These are phyloP conservation scores for Crassisporium funariophilum DNA, from an alignment of 768 basidiomycete species.

Conservation along the genomic window DNA sequence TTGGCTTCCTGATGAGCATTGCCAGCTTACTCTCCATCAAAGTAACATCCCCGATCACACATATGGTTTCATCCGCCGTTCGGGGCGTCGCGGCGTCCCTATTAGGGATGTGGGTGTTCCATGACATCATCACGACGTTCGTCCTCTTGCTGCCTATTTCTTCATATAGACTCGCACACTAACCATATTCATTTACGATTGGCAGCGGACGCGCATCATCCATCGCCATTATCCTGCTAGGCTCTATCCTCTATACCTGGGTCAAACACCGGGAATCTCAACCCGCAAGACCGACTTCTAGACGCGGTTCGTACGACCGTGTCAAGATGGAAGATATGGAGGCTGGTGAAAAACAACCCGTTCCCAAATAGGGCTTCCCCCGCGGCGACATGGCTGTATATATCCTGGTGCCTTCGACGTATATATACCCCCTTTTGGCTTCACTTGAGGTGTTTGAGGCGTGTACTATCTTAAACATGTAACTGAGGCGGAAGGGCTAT, in stretches of 20 bases:
- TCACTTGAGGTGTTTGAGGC: too few relatives aligned
- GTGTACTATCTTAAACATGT: too few relatives aligned
- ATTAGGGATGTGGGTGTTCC: constrained; percentile 79
- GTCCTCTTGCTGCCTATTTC: constrained; percentile 27
- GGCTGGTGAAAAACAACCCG: constrained; percentile 10
- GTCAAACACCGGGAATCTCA: constrained; percentile 75
- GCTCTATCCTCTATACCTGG: constrained; percentile 89
- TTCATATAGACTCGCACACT: background rate
- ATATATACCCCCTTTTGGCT: too few relatives aligned
- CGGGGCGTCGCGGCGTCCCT: constrained; percentile 92
- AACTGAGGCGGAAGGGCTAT: too few relatives aligned
- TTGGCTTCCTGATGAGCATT: constrained; percentile 95
- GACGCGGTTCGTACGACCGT: constrained; percentile 53
- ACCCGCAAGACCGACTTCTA: constrained; percentile 27
- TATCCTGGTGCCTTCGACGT: background rate
- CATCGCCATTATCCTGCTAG: constrained; percentile 77
- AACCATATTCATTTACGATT: background rate
- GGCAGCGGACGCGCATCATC: constrained; percentile 78
- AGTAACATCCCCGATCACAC: constrained; percentile 95
- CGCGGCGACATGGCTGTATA: background rate
- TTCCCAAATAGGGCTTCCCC: background rate
- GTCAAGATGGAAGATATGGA: constrained; percentile 54
- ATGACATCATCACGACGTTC: constrained; percentile 78
- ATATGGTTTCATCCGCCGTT: constrained; percentile 96
- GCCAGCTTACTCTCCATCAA: constrained; percentile 94